phyloP scores from a whole-genome alignment of 352 stramenopile species.

The Phytopythium vexans region DNA sequence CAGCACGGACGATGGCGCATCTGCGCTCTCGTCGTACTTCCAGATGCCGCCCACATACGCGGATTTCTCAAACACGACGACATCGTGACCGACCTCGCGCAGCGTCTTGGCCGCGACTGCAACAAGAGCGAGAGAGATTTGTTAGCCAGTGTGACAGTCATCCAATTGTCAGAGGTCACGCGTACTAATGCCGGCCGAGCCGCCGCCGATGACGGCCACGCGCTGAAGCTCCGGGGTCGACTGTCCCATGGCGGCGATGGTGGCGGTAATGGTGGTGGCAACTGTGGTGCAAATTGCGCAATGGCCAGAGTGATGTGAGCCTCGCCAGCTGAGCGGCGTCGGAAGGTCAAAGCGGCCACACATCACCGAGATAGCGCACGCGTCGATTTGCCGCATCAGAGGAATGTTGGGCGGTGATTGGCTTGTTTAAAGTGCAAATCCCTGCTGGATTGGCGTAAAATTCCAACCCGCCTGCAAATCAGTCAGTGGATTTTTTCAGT shows the following conservation, averaged over 20 bases:
- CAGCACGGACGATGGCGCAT: constrained; percentile 48
- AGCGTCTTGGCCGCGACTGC: constrained; percentile 71
- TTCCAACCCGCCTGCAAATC: too few species aligned
- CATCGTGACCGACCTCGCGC: constrained; percentile 55
- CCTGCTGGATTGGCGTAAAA: too few species aligned
- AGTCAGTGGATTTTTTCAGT: too few species aligned
- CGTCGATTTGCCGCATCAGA: too few species aligned
- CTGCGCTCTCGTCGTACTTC: constrained; percentile 57
- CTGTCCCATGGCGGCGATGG: neutral
- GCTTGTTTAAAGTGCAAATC: too few species aligned
- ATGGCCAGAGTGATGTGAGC: neutral
- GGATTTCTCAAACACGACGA: constrained; percentile 75
- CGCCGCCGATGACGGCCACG: constrained; percentile 70
- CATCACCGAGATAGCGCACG: too few species aligned
- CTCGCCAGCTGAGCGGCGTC: too few species aligned
- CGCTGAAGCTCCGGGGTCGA: constrained; percentile 8
- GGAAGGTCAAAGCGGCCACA: too few species aligned
- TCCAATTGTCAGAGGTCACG: constrained; percentile 3
- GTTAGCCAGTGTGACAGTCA: neutral
- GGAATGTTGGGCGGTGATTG: too few species aligned
- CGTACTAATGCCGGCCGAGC: constrained; percentile 74
- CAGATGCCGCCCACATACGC: constrained; percentile 65
- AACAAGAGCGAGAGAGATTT: constrained; percentile 3
- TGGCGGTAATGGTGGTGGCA: neutral
- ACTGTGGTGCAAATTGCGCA: constrained; percentile 1